Evolutionary conservation across 164 flowering plant genomes (phyloP).

Genomic region (Taxillus chinensis): DNA sequence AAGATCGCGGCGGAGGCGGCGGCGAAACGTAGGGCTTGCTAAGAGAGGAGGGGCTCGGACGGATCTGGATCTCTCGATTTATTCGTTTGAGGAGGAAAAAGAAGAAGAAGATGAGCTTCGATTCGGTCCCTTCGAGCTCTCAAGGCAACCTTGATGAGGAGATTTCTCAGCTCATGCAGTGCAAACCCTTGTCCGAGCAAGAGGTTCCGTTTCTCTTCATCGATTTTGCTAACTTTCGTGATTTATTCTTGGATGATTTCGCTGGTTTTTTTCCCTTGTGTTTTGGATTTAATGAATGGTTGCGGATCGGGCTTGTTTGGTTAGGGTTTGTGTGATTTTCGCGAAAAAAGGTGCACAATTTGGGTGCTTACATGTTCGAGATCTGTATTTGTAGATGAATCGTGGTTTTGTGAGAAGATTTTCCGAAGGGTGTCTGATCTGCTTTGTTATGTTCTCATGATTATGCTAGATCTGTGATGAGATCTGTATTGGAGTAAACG

Average conservation of each 20-base stretch:
- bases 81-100: slow-evolving; percentile 2
- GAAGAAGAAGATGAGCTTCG: slow-evolving; percentile 39
- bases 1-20: slow-evolving; percentile 1
- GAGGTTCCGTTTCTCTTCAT: slow-evolving; percentile 34
- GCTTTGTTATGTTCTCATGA: background rate
- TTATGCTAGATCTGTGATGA: background rate
- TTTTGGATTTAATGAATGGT: background rate
- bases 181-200: slow-evolving; percentile 85
- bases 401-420: slow-evolving; percentile 6
- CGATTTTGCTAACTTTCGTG: background rate
- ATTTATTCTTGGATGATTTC: background rate
- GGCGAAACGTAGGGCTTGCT: slow-evolving; percentile 10
- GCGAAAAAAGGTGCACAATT: background rate
- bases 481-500: background rate
- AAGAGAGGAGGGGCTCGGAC: slow-evolving; percentile 7
- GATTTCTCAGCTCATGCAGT: slow-evolving; percentile 93
- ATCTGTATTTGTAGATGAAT: slow-evolving; percentile 10
- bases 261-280: background rate
- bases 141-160: slow-evolving; percentile 74
- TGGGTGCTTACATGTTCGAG: slow-evolving; percentile 6
- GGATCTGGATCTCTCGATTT: slow-evolving; percentile 14
- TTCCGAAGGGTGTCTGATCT: background rate
- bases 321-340: background rate
- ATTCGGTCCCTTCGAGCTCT: slow-evolving; percentile 45
- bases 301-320: slow-evolving; percentile 14